Evolutionary conservation across 495 filamentous ascomycete species (phyloP).

Genomic region (Penicillium cinerascens): DNA sequence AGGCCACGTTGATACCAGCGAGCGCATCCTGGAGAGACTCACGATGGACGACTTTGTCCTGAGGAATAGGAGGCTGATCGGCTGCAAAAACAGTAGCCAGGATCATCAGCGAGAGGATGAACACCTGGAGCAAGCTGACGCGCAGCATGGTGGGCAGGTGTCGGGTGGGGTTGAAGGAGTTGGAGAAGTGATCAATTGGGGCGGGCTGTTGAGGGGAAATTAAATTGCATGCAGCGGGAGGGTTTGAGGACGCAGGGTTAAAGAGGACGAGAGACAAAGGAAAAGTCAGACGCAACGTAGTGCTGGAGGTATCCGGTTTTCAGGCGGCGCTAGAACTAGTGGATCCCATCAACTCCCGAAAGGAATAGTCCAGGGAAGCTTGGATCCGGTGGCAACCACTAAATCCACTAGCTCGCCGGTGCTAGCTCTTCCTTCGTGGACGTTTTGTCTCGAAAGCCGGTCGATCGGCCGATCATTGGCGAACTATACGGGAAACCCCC

Average conservation of each 20-base stretch:
- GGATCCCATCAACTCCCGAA: background rate
- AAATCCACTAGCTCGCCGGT: background rate
- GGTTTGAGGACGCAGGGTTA: constrained; percentile 1
- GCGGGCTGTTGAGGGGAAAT: constrained; percentile 19
- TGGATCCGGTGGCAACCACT: background rate
- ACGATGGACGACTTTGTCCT: constrained; percentile 14
- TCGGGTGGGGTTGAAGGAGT: constrained; percentile 1
- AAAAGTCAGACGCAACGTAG: background rate
- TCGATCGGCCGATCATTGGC: background rate
- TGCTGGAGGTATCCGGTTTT: background rate
- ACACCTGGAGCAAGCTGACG: constrained; percentile 20
- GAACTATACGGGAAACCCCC: background rate
- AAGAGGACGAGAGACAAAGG: constrained; percentile 12
- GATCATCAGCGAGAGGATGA: constrained; percentile 18
- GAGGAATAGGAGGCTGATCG: constrained; percentile 12
- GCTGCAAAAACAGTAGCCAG: constrained; percentile 20
- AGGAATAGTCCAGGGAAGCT: background rate
- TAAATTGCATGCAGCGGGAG: background rate
- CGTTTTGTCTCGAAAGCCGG: background rate
- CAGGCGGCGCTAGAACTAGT: background rate
- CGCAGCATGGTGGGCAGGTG: constrained; percentile 17
- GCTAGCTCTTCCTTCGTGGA: background rate
- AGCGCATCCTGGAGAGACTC: constrained; percentile 39
- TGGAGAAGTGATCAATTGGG: constrained; percentile 21
- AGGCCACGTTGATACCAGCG: constrained; percentile 36